Evolutionary conservation across 169 alveolate genomes (phyloP), one percentile per base, ranked within the genome.

Genomic region (Eimeria mitis): DNA sequence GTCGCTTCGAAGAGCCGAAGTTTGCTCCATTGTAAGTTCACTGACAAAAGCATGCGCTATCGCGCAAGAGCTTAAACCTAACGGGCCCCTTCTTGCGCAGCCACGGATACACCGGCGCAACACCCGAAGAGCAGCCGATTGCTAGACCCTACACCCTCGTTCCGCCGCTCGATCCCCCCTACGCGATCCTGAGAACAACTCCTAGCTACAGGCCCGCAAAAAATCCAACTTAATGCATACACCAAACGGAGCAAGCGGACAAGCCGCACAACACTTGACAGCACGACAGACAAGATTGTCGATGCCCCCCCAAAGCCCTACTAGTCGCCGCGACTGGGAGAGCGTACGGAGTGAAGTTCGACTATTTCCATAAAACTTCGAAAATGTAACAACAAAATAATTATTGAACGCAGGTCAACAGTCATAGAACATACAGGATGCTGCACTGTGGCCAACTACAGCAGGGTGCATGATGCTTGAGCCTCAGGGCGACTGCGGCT

Each of bases 1-100:
- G 79, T 87, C 92, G 81, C 61, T 34, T 34, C 92, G 92, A 34
- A 87, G 56, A 21, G 47, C 83, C 81, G 23, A 49, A 14, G 42
- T 9, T 52, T 52, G n/a, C 42, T 87, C 92, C 92, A 87, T 87
- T 87, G 88, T 49, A 78, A 9, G 68, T 31, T 49, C 40, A 25
- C 42, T 78, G 63, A 28, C 63, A 71, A 19, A 40, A 0, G 31
- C 81, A 52, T 37, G 81, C 81, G 81, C 54, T 0, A 40, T 71
- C 13, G 31, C 1, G 52, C 81, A 71, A 71, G 0, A 37, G 6
- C 1, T 1, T 71, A 71, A 7, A 19, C 52, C 9, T 40, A 13
- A n/a, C 2, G 25, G 25, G 81, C n/a, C 19, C 31, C n/a, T 71
- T 34, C 81, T 71, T 71, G n/a, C 81, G 14, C n/a, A 71, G 81